phyloP scores from a whole-genome alignment of 2,329 filamentous ascomycete species.

The Verticillium klebahnii region DNA sequence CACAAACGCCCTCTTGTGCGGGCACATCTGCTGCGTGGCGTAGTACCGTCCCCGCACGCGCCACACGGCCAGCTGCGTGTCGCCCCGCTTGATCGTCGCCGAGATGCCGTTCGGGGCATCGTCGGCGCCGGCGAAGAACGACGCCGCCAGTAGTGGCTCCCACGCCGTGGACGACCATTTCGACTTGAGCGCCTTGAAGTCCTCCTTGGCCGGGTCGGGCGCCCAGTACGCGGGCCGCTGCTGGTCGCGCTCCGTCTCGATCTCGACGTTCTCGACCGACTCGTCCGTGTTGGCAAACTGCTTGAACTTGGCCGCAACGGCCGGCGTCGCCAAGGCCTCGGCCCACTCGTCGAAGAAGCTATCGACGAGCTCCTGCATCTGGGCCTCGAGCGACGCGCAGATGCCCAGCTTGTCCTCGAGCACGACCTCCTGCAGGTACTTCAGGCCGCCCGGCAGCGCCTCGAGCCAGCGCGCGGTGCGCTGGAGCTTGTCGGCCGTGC shows the following conservation, averaged over 20 bases:
- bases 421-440: constrained; percentile 77
- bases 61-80: constrained; percentile 86
- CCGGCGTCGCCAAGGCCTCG: constrained; percentile 68
- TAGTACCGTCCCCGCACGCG: constrained; percentile 77
- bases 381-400: constrained; percentile 74
- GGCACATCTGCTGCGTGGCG: constrained; percentile 91
- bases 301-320: constrained; percentile 63
- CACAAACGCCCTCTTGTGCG: constrained; percentile 87
- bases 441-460: constrained; percentile 74
- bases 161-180: constrained; percentile 66
- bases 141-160: constrained; percentile 72
- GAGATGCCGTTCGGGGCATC: constrained; percentile 67
- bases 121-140: constrained; percentile 61
- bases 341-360: constrained; percentile 92
- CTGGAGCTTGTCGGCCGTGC: constrained; percentile 85
- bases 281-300: constrained; percentile 84
- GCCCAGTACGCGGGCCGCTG: constrained; percentile 74
- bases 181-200: constrained; percentile 63
- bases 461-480: constrained; percentile 87
- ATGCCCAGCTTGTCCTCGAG: constrained; percentile 85
- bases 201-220: constrained; percentile 55
- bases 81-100: constrained; percentile 76
- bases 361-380: constrained; percentile 82
- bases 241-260: constrained; percentile 69
- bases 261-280: constrained; percentile 63